Conservation (phyloP, 768 basidiomycete species). For the Leccinum fibrillosum region DNA sequence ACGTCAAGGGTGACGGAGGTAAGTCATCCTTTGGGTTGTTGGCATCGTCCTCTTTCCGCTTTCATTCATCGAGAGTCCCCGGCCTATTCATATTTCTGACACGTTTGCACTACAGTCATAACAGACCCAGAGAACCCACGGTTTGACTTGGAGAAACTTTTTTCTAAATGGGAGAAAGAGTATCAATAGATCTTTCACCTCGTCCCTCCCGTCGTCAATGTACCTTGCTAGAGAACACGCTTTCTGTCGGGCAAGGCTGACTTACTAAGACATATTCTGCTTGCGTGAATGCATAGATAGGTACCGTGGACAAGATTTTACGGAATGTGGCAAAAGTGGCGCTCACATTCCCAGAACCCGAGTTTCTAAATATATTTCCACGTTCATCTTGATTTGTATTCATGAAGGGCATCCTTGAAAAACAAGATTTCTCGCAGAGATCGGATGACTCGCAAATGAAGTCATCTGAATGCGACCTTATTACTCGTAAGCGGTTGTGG, state of each 20-base stretch:
- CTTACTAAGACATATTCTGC: neutral
- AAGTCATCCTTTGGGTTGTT: constrained; percentile 31
- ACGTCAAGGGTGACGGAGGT: constrained; percentile 52
- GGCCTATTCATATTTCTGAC: constrained; percentile 8
- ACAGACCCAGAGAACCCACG: constrained; percentile 93
- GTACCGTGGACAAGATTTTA: neutral
- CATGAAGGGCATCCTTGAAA: neutral
- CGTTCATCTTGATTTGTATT: neutral
- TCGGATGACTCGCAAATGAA: neutral
- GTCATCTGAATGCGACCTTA: neutral
- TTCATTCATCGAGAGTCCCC: neutral
- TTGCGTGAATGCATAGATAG: constrained; percentile 10
- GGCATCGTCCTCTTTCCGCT: neutral
- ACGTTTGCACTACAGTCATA: constrained; percentile 54
- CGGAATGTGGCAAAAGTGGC: neutral
- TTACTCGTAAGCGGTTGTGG: neutral
- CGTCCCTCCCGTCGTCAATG: constrained; percentile 20
- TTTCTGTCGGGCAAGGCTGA: constrained; percentile 12
- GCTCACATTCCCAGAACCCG: neutral
- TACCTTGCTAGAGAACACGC: constrained; percentile 26
- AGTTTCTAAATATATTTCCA: neutral
- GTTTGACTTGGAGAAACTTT: constrained; percentile 93
- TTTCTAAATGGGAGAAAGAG: constrained; percentile 72
- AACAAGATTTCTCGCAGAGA: neutral
- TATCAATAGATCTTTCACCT: constrained; percentile 43